Percentiles rank a stretch among this genome's conserved stretches.
These are phyloP conservation scores for Leucocoprinus leucothites DNA, from an alignment of 768 basidiomycete species.

Conservation along the genomic window DNA sequence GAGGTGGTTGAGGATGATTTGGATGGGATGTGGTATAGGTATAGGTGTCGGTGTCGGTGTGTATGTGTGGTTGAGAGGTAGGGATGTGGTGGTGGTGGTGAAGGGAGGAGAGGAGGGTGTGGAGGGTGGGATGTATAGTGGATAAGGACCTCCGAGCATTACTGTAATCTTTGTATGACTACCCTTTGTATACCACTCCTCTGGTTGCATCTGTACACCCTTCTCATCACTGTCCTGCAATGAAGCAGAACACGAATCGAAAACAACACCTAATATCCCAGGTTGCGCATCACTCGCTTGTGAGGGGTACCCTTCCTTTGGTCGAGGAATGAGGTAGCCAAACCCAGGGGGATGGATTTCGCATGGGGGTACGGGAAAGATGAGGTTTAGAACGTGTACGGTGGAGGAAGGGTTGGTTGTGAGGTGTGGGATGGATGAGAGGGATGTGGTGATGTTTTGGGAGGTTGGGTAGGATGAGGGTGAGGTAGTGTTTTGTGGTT, in stretches of 20 bases:
- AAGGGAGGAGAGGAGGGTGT: constrained; percentile 21
- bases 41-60: neutral
- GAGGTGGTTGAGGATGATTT: constrained; percentile 35
- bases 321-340: constrained; percentile 90
- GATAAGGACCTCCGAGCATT: constrained; percentile 86
- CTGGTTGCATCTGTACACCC: neutral
- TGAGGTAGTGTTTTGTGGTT: constrained; percentile 1
- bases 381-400: constrained; percentile 85
- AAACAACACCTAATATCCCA: constrained; percentile 80
- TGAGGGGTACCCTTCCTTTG: constrained; percentile 48
- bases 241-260: constrained; percentile 78
- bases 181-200: constrained; percentile 23
- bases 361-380: constrained; percentile 57
- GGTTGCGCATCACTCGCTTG: constrained; percentile 18
- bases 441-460: constrained; percentile 15
- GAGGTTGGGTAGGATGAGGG: constrained; percentile 15
- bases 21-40: constrained; percentile 22
- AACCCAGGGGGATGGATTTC: constrained; percentile 82
- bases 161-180: constrained; percentile 77
- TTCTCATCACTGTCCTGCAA: constrained; percentile 47
- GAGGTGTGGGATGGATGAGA: constrained; percentile 65
- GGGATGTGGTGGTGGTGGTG: neutral
- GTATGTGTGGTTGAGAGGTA: too few species aligned
- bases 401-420: constrained; percentile 69
- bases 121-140: constrained; percentile 21